Evolutionary conservation across 371 early-diverging fungal species (phyloP).

Genomic region (Mucor ambiguus): DNA sequence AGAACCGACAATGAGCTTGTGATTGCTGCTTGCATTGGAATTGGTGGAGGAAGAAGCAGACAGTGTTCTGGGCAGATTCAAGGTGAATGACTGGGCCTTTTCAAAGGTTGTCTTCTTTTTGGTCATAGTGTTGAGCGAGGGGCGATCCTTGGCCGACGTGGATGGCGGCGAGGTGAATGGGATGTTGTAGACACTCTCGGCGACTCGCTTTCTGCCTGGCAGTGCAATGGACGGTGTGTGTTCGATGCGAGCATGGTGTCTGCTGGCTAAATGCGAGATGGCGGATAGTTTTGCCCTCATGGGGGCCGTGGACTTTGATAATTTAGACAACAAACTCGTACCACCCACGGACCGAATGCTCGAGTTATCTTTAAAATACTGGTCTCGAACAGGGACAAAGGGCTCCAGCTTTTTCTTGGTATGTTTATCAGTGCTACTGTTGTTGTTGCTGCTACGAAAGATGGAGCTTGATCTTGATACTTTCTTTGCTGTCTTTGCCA

Average conservation of each 20-base stretch:
- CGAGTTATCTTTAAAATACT: conserved; percentile 8
- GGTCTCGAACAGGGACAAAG: conserved; percentile 27
- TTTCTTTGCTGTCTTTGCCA: conserved; percentile 29
- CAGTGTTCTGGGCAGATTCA: conserved; percentile 8
- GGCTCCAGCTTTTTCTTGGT: conserved; percentile 23
- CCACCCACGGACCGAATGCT: conserved; percentile 26
- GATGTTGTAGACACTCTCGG: conserved; percentile 48
- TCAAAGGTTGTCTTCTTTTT: conserved; percentile 6
- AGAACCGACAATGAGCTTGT: conserved; percentile 12
- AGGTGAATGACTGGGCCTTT: conserved; percentile 3
- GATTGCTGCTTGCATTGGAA: conserved; percentile 17
- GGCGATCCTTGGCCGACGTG: background rate
- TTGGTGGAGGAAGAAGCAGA: conserved; percentile 24
- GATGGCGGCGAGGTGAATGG: conserved; percentile 15
- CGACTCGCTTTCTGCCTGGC: conserved; percentile 36
- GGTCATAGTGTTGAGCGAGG: background rate
- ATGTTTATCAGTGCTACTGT: background rate
- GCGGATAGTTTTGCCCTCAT: conserved; percentile 36
- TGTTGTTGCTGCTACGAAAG: conserved; percentile 7
- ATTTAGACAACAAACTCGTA: conserved; percentile 29
- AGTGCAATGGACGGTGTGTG: conserved; percentile 24
- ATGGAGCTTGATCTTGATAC: conserved; percentile 31
- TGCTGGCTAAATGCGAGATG: conserved; percentile 12
- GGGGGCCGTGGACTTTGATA: conserved; percentile 39
- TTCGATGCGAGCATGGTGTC: conserved; percentile 21